Evolutionary conservation across 1,284 basidiomycete species (phyloP), one percentile per base, ranked within the genome.

Genomic region (Trichosporon faecale): DNA sequence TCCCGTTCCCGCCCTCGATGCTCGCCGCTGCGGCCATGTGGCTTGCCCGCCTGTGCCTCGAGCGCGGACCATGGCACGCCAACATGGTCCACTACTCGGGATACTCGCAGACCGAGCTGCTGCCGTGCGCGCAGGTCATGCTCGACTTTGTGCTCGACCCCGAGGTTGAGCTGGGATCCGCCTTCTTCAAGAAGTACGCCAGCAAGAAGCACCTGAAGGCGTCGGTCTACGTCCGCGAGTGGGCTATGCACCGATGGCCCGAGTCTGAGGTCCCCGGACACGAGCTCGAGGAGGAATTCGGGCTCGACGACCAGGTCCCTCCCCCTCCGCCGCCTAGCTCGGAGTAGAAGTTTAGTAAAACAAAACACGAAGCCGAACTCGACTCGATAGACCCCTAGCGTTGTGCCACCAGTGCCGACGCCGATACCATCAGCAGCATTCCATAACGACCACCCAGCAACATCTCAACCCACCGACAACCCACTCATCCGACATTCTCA

Each of bases 91-190:
- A 98, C 82, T 98, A 95, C 83, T 94, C 95, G 2, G 89, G 90
- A 31, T 98, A 97, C 83, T 85, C 90, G 9, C 93, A 98, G 84
- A 89, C 89, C 65, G 90, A 90, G 70, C 83, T 99, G 69, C 84
- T 96, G 31, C 92, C 93, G 0, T 92, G 91, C 0, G 96, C 94
- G 1, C 95, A 94, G 82, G 79, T 95, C 75, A 98, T 98, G 94
- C 82, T 98, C 75, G 93, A 96, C 84, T 98, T 94, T 81, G 86
- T 96, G 72, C 86, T 96, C 68, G 90, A 91, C 78, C 89, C 90
- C 2, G 74, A 79, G 12, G 76, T 82, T 70, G 80, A 85, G 73
- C 85, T 86, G 65, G 89, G 93, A 72, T 89, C 92, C 63, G 89
- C 89, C 7, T 93, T 96, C 82, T 79, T 81, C 81, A 85, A 85